Percentiles rank a stretch among this genome's conserved stretches.
Evolutionary conservation across 371 early-diverging fungal species (phyloP).

Genomic region (Mucor piriformis): DNA sequence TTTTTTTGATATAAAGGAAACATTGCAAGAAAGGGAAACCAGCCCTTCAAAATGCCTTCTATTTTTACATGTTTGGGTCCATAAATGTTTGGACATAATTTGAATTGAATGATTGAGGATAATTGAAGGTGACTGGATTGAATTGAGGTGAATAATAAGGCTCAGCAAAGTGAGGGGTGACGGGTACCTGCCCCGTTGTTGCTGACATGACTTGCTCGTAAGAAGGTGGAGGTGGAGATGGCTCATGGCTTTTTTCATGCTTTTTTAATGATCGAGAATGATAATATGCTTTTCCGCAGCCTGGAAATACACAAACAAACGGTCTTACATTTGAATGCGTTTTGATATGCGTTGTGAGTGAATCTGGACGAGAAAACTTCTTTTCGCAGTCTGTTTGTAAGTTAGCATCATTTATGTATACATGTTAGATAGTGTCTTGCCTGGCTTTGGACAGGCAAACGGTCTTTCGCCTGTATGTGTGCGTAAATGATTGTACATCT

Average conservation of each 20-base stretch:
- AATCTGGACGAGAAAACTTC: constrained; percentile 85
- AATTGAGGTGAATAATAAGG: background rate
- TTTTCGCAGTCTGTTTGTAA: constrained; percentile 53
- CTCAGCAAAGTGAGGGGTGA: background rate
- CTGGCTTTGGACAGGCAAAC: constrained; percentile 53
- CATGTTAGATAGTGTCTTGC: constrained; percentile 37
- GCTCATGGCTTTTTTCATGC: constrained; percentile 71
- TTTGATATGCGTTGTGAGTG: constrained; percentile 86
- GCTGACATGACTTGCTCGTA: constrained; percentile 10
- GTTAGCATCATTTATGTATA: background rate
- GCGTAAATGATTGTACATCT: constrained; percentile 87
- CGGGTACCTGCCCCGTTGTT: constrained; percentile 1
- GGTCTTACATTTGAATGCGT: constrained; percentile 85
- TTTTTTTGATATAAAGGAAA: no score
- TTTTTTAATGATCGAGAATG: constrained; percentile 81
- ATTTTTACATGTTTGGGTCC: background rate
- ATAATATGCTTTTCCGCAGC: constrained; percentile 79
- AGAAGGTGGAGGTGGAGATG: constrained; percentile 4
- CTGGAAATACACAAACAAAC: constrained; percentile 59
- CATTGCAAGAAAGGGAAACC: background rate
- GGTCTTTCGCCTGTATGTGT: constrained; percentile 88
- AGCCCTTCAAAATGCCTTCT: background rate
- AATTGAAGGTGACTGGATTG: background rate
- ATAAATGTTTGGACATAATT: background rate
- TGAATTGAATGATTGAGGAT: background rate